Evolutionary conservation across 306 rosid genomes (phyloP).

Genomic region (Gynostemma pentaphyllum): DNA sequence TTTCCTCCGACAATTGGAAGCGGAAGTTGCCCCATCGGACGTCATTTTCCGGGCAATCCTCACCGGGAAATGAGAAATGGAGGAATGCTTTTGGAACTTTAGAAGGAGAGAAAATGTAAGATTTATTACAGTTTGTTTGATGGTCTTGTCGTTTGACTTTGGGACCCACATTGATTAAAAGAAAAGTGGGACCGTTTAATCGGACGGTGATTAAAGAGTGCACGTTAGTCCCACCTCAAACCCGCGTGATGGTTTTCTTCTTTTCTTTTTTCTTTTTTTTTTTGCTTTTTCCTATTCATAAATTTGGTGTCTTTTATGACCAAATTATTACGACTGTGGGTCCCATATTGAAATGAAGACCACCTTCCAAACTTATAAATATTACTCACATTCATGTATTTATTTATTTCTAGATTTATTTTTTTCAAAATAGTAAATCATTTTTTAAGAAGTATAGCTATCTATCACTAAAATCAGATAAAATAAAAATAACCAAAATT

Average conservation of each 20-base stretch:
- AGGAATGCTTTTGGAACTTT: too few relatives aligned
- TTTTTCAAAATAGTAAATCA: too few relatives aligned
- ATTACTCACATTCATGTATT: background rate
- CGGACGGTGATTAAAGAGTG: slow-evolving; percentile 3
- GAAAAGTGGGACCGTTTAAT: background rate
- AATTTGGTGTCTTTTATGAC: background rate
- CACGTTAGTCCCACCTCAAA: background rate
- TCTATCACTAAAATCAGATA: too few relatives aligned
- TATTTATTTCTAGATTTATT: too few relatives aligned
- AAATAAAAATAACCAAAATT: too few relatives aligned
- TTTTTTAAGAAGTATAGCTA: too few relatives aligned
- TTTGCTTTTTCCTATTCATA: background rate
- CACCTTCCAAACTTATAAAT: background rate
- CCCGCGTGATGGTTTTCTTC: background rate
- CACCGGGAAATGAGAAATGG: slow-evolving; percentile 12
- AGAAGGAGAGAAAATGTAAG: background rate
- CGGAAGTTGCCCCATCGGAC: slow-evolving; percentile 75
- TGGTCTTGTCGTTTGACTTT: slow-evolving; percentile 5
- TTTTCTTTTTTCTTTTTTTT: background rate
- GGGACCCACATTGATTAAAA: slow-evolving; percentile 4
- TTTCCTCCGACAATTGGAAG: slow-evolving; percentile 44
- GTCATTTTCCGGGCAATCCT: slow-evolving; percentile 43
- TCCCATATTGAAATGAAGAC: background rate
- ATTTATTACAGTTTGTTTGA: background rate
- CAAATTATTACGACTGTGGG: slow-evolving; percentile 1